These are phyloP conservation scores for Ceratocystis harringtonii DNA, from an alignment of 2,329 filamentous ascomycete species.

Conservation along the genomic window DNA sequence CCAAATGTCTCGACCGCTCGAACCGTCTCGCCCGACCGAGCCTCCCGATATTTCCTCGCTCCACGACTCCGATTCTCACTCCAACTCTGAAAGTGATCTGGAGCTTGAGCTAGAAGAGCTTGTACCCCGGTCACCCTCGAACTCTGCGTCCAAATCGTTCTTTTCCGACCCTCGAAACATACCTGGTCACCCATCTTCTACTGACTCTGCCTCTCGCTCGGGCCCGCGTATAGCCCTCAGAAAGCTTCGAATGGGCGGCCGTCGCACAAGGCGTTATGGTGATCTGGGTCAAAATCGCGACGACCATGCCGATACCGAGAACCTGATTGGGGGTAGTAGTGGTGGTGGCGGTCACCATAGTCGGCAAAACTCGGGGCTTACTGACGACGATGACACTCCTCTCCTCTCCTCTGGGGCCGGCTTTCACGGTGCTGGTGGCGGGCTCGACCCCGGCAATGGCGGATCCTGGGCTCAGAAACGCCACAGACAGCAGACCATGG, in stretches of 20 bases:
- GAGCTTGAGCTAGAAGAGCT: slow-evolving; percentile 69
- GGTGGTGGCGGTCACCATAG: slow-evolving; percentile 44
- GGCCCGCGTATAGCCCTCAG: slow-evolving; percentile 51
- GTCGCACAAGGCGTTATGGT: slow-evolving; percentile 42
- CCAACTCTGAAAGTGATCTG: slow-evolving; percentile 39
- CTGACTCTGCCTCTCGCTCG: slow-evolving; percentile 15
- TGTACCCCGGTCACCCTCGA: slow-evolving; percentile 37
- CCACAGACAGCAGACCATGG: slow-evolving; percentile 5
- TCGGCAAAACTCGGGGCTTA: slow-evolving; percentile 43
- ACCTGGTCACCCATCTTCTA: slow-evolving; percentile 20
- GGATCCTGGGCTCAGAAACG: slow-evolving; percentile 2
- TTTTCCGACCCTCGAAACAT: slow-evolving; percentile 21
- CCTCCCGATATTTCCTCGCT: slow-evolving; percentile 43
- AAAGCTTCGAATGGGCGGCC: slow-evolving; percentile 50
- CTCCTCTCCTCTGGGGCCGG: slow-evolving; percentile 38
- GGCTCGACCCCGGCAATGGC: background rate
- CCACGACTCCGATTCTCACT: slow-evolving; percentile 5
- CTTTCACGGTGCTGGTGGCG: slow-evolving; percentile 14
- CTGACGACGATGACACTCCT: slow-evolving; percentile 58
- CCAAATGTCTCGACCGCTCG: slow-evolving; percentile 39
- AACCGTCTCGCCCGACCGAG: slow-evolving; percentile 35
- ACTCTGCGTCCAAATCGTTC: slow-evolving; percentile 23
- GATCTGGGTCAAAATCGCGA: slow-evolving; percentile 43
- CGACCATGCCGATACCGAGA: slow-evolving; percentile 42
- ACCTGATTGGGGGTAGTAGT: slow-evolving; percentile 46